Evolutionary conservation across 23 red algal genomes (phyloP).

Genomic region (Cyanidioschyzon merolae): DNA sequence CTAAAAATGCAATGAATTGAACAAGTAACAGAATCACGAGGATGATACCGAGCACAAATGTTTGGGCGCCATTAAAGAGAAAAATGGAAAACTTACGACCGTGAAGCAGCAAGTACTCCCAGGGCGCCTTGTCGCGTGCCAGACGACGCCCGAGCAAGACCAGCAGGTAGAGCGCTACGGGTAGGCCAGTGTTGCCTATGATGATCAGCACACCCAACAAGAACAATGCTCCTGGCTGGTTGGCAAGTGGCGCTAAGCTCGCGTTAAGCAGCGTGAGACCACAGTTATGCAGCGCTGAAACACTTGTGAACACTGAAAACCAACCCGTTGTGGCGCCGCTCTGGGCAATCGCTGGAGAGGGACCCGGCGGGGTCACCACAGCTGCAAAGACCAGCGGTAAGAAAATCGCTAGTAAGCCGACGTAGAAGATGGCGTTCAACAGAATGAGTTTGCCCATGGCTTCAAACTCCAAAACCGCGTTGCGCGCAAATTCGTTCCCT

Average conservation of each 20-base stretch:
- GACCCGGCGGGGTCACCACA: background rate
- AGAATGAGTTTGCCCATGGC: conserved; percentile 6
- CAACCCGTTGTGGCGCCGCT: background rate
- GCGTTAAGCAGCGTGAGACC: background rate
- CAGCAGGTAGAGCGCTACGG: background rate
- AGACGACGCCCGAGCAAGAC: background rate
- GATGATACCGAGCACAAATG: conserved; percentile 1
- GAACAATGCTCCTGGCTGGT: conserved; percentile 7
- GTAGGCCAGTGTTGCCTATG: conserved; percentile 3
- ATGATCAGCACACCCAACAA: background rate
- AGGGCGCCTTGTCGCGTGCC: background rate
- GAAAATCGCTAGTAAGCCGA: background rate
- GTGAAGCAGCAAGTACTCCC: background rate
- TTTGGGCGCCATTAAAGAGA: conserved; percentile 9
- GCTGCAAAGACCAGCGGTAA: background rate
- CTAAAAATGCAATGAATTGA: conserved; percentile 7
- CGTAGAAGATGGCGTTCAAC: background rate
- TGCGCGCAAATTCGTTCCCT: background rate
- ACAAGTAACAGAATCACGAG: background rate
- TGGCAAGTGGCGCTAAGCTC: background rate
- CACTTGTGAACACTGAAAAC: background rate
- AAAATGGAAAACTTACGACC: conserved; percentile 9
- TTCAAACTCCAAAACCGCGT: conserved; percentile 1
- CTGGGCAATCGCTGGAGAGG: background rate
- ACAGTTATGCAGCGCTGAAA: conserved; percentile 7